Base-by-base conservation (phyloP, 345 rosid species). In the Gossypium australe region DNA sequence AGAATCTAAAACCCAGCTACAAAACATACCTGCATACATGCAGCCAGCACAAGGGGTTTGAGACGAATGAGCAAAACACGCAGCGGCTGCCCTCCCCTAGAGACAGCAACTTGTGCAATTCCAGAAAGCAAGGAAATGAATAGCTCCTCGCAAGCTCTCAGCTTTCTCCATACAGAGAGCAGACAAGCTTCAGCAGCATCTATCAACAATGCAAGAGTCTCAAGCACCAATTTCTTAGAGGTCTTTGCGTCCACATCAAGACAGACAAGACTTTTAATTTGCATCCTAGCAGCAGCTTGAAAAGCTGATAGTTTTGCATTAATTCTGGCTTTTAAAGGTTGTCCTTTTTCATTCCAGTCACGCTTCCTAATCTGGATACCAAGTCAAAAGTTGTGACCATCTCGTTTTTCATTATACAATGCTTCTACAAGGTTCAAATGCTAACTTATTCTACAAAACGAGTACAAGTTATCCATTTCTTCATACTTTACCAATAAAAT, bases 181-280 rank as follows among this genome's bases (percentile, higher is more conserved):
- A 93, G 81, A 82, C 99, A 96, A 17, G 94, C 88, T 75, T 91
- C 97, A 62, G 99, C 98, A 70, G 98, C 97, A 81, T 91, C 98
- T 78, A 90, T 80, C 72, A 90, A 80, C 79, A 90, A 76, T 64
- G 93, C 89, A 77, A 93, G 91, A 73, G 97, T 89, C 87, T 93
- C 99, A 68, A 93, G 86, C 77, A 89, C 94, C 86, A 96, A 81
- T 81, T 87, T 90, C 83, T 96, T 96, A 53, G 94, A 83, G 47
- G 90, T 83, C 85, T 93, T 96, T 47, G 93, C 94, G 83, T 96
- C 97, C 27, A 86, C 86, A 76, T 90, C 97, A 78, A 91, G 89
- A 45, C 91, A 89, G 59, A 82, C 81, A 76, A 96, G 87, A 80
- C 90, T 86, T 88, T 79, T 85, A 68, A 93, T 87, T 74, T 88